Percentiles rank a stretch among this genome's conserved stretches.
phyloP scores from a whole-genome alignment of 768 basidiomycete species.

The Psilocybe azurescens region DNA sequence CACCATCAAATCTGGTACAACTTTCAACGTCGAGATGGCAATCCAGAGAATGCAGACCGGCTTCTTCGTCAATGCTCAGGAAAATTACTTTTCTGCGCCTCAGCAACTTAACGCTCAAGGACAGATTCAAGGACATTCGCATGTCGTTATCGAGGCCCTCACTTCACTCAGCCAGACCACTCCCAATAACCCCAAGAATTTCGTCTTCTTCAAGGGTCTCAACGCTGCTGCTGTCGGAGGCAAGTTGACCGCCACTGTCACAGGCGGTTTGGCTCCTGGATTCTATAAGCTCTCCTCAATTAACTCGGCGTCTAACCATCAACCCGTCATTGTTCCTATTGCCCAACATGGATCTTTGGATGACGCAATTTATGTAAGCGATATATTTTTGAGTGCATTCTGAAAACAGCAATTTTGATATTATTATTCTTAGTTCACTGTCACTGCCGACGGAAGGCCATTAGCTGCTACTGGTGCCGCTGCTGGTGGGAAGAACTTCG shows the following conservation, averaged over 20 bases:
- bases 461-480: background rate
- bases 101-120: conserved; percentile 57
- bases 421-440: conserved; percentile 23
- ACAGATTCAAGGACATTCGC: conserved; percentile 60
- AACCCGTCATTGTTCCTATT: conserved; percentile 60
- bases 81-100: conserved; percentile 61
- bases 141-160: conserved; percentile 61
- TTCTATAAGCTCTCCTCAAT: conserved; percentile 66
- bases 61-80: conserved; percentile 59
- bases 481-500: background rate
- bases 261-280: conserved; percentile 60
- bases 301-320: conserved; percentile 63
- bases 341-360: conserved; percentile 68
- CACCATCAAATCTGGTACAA: conserved; percentile 47
- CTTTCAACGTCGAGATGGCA: conserved; percentile 57
- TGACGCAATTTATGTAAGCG: conserved; percentile 62
- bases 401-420: background rate
- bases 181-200: conserved; percentile 54
- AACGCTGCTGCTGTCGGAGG: conserved; percentile 53
- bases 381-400: background rate
- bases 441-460: conserved; percentile 28
- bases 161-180: conserved; percentile 47
- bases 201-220: conserved; percentile 66
- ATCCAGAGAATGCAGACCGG: conserved; percentile 54
- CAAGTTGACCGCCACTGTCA: conserved; percentile 53